Evolutionary conservation across 2,329 filamentous ascomycete species (phyloP), one percentile per base, ranked within the genome.

Genomic region (Cytospora leucostoma): DNA sequence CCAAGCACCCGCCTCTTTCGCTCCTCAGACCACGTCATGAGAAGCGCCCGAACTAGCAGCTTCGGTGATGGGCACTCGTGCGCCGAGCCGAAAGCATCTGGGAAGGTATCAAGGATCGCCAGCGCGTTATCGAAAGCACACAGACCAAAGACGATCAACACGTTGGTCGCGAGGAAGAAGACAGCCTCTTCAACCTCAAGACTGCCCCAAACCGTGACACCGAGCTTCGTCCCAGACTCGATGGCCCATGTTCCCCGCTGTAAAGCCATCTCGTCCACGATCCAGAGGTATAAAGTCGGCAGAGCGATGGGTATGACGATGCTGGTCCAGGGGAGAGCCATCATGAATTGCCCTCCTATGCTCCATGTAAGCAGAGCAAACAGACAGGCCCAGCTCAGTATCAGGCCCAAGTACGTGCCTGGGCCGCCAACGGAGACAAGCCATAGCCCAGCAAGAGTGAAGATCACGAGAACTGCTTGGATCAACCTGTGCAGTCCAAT

Each of bases 151-250:
- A 91, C 87, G 61, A 93, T 86, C 21, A 93, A 75, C 0, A 77
- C 78, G 71, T 92, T 92, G 2, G 88, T 91, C 4, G 84, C 74
- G 4, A 92, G 76, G 73, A 93, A 93, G 77, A 92, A 92, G 8
- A 89, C 68, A 0, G 88, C 89, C 72, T 93, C 90, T 75, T 93
- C 90, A 21, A 92, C 79, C 57, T 92, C 90, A 35, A 92, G 74
- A 7, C 82, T 82, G 2, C 84, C 81, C 82, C 87, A 91, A 0
- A 92, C 67, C 55, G 86, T 80, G 47, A 84, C 70, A 0, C 82
- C 85, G 12, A 89, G 80, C 70, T 92, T 92, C 0, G 89, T 92
- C 0, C 84, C 86, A 5, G 79, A 77, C 65, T 84, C 84, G 56
- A 92, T 92, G 1, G 85, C 82, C 90, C 89, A 92, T 0, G 88